A percentile compares a stretch with the other conserved stretches of the same genome.
These are phyloP conservation scores for Penicillium taxi DNA, from an alignment of 495 filamentous ascomycete species.

Conservation along the genomic window DNA sequence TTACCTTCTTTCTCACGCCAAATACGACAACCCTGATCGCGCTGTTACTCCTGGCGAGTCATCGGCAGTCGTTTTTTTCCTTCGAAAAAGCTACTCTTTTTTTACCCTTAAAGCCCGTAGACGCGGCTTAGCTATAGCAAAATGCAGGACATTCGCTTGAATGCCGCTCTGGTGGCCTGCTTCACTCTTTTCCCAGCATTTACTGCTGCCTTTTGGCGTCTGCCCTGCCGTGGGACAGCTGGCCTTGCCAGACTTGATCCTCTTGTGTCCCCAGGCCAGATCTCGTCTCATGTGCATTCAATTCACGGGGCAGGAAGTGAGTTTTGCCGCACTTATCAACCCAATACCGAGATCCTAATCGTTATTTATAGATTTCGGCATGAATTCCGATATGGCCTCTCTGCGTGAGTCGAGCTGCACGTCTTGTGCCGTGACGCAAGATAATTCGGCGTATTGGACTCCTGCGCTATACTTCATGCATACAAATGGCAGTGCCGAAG, in stretches of 20 bases:
- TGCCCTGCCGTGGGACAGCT: conserved; percentile 63
- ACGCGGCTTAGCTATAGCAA: conserved; percentile 8
- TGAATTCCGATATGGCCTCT: conserved; percentile 30
- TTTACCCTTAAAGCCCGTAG: conserved; percentile 6
- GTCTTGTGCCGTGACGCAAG: conserved; percentile 50
- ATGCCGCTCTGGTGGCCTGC: conserved; percentile 20
- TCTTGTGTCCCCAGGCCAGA: conserved; percentile 38
- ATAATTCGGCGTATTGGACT: conserved; percentile 58
- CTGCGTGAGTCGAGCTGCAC: conserved; percentile 46
- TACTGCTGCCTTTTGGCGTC: conserved; percentile 74
- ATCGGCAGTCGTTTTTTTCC: conserved; percentile 2
- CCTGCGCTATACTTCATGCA: conserved; percentile 51
- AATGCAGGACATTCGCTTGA: conserved; percentile 20
- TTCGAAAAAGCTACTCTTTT: conserved; percentile 14
- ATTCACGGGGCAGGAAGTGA: conserved; percentile 49
- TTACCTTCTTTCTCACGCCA: conserved; percentile 4
- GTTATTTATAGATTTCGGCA: conserved; percentile 37
- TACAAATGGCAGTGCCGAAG: conserved; percentile 45
- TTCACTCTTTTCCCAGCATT: conserved; percentile 28
- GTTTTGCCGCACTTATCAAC: conserved; percentile 18
- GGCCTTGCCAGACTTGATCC: conserved; percentile 55
- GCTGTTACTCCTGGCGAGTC: conserved; percentile 20
- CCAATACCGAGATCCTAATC: conserved; percentile 1
- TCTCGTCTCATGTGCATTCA: conserved; percentile 42
- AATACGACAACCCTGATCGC: conserved; percentile 19